Evolutionary conservation across 805 yeast species (phyloP).

Genomic region (Candida pseudofarinosa): DNA sequence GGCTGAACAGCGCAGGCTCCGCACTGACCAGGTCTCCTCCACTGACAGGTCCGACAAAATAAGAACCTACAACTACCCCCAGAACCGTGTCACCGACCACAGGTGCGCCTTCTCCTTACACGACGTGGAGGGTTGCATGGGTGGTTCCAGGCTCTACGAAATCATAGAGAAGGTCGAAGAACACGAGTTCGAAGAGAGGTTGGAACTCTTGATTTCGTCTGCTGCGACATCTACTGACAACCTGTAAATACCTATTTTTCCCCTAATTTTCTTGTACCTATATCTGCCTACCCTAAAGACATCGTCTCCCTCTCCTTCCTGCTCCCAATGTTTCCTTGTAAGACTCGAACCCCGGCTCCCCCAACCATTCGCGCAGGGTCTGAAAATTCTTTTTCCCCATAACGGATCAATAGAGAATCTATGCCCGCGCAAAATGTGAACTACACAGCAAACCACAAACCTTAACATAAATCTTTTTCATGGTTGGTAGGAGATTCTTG

Average conservation of each 20-base stretch:
- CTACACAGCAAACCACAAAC: background rate
- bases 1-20: constrained; percentile 57
- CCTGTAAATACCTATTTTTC: background rate
- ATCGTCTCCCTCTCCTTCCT: too few relatives aligned
- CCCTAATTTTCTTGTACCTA: too few relatives aligned
- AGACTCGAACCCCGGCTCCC: too few relatives aligned
- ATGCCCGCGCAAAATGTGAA: background rate
- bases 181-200: constrained; percentile 34
- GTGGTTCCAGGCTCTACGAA: constrained; percentile 31
- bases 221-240: background rate
- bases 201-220: constrained; percentile 17
- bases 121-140: constrained; percentile 52
- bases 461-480: background rate
- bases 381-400: background rate
- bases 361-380: too few relatives aligned
- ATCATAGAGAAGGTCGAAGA: constrained; percentile 34
- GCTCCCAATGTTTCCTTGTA: too few relatives aligned
- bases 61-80: constrained; percentile 89
- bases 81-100: constrained; percentile 91
- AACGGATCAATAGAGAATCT: background rate
- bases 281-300: too few relatives aligned
- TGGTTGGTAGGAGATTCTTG: background rate
- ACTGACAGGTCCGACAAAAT: constrained; percentile 92
- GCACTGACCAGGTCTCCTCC: constrained; percentile 81
- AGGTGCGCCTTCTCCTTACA: constrained; percentile 78